Base-by-base conservation (phyloP, 2,329 filamentous ascomycete genomes). In the Cladosporium sphaerospermum region DNA sequence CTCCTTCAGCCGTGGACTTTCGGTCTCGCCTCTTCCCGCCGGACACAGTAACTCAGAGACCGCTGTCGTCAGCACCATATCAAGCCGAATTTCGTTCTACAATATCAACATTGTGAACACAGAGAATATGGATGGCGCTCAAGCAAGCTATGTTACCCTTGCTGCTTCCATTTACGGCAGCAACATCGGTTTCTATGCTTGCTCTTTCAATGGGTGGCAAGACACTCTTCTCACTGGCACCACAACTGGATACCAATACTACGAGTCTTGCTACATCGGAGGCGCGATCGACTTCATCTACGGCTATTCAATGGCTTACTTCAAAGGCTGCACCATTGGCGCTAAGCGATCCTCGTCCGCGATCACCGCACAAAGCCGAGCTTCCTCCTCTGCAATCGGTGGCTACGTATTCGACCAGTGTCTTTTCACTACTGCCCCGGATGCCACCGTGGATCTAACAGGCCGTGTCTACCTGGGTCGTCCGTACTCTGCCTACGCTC, bases 271-370 rank as follows among this genome's bases (percentile, higher is more conserved):
- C 41, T 70, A 71, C 54, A 67, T 73, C 23, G 67, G 68, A 45
- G 71, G 70, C 5, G 71, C 70, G 9, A 67, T 73, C 37, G 71
- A 76, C 47, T 74, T 75, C 64, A 75, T 71, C 13, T 70, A 69
- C 23, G 74, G 74, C 8, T 66, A 69, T 32, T 72, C 71, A 3
- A 67, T 73, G 0, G 73, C 64, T 9, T 76, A 76, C 55, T 75
- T 77, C 64, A 66, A 61, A 23, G 66, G 64, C 44, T 69, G 68
- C 14, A 69, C 66, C 4, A 71, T 71, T 14, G 63, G 66, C 2
- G 65, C 68, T 0, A 71, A 69, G 50, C 60, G 62, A 39, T 63
- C 59, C 6, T 62, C 67, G 46, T 69, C 62, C 43, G 64, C 64
- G n/a, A 64, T 72, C 34, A 70, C 68, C 13, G 69, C 69, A 34